Evolutionary conservation across 2,329 filamentous ascomycete species (phyloP), one percentile per base, ranked within the genome.

Genomic region (Fusarium torreyae): DNA sequence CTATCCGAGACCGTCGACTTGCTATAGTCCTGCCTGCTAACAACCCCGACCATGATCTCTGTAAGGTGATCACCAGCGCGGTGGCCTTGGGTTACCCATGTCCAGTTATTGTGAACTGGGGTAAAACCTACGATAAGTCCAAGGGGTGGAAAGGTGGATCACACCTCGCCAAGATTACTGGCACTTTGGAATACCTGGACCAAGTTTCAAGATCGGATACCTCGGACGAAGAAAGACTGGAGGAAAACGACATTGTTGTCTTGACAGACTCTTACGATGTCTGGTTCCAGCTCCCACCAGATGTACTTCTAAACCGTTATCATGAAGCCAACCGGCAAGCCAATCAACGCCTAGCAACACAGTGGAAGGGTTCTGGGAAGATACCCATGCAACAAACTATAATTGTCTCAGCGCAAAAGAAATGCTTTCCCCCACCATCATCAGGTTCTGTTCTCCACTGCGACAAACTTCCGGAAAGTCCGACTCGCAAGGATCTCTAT

Each of bases 251-350:
- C 22, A 45, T 77, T 1, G 46, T 76, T 10, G 53, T 76, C 0
- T 38, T 77, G 7, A 66, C 69, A 4, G 76, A 77, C 18, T 70
- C 74, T 2, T 71, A 74, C 10, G 76, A 77, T 7, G 54, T 71
- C 7, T 77, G 76, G 75, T 77, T 76, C 15, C 76, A 77, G 18
- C 74, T 77, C 0, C 72, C 76, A 1, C 74, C 75, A 2, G 68
- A 71, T 0, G 45, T 77, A 1, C 64, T 77, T 5, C 61, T 77
- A 17, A 54, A 73, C 5, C 69, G 76, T 15, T 77, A 75, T 5
- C 68, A 74, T 28, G 61, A 72, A 17, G 36, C 60, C 11, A 75
- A 73, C 11, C 3, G 18, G 0, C 24, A 57, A n/a, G 71, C 71
- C 17, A 69, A 73, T 2, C 46, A 54, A 17, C 59, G 70, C 4